Evolutionary conservation across 2,329 filamentous ascomycete genomes (phyloP).

Genomic region (Mariannaea sp.): DNA sequence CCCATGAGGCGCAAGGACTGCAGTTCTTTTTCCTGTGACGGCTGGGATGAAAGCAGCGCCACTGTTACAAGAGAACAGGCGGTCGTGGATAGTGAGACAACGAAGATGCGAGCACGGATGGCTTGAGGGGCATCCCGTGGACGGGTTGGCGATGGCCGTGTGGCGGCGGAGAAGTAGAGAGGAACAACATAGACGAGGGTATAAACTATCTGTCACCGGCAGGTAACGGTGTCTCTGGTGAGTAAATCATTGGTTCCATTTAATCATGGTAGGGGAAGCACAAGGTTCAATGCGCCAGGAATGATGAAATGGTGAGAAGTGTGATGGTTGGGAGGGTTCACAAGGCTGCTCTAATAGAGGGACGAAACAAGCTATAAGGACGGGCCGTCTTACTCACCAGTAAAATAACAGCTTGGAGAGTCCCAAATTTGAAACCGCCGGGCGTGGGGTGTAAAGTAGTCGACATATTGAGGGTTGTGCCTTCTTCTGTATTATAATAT

Average conservation of each 20-base stretch:
- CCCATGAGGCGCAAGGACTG: conserved; percentile 71
- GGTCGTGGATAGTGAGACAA: conserved; percentile 76
- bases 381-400: conserved; percentile 33
- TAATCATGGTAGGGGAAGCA: no score
- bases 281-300: no score
- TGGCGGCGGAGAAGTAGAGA: conserved; percentile 81
- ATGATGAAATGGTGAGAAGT: no score
- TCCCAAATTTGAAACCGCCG: conserved; percentile 25
- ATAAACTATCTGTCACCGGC: conserved; percentile 64
- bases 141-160: conserved; percentile 77
- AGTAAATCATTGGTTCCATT: not conserved
- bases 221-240: conserved; percentile 6
- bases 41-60: conserved; percentile 61
- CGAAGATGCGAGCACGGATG: conserved; percentile 83
- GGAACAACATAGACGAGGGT: conserved; percentile 90
- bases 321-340: no score
- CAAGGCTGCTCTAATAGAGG: no score
- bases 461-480: conserved; percentile 1
- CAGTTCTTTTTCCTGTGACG: conserved; percentile 53
- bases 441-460: conserved; percentile 13
- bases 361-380: no score
- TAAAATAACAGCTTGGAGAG: conserved; percentile 32
- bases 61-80: conserved; percentile 70
- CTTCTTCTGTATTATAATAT: no score
- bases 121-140: conserved; percentile 88